These are phyloP conservation scores for Vitellaria paradoxa DNA, from an alignment of 179 eudicot species.

Conservation along the genomic window DNA sequence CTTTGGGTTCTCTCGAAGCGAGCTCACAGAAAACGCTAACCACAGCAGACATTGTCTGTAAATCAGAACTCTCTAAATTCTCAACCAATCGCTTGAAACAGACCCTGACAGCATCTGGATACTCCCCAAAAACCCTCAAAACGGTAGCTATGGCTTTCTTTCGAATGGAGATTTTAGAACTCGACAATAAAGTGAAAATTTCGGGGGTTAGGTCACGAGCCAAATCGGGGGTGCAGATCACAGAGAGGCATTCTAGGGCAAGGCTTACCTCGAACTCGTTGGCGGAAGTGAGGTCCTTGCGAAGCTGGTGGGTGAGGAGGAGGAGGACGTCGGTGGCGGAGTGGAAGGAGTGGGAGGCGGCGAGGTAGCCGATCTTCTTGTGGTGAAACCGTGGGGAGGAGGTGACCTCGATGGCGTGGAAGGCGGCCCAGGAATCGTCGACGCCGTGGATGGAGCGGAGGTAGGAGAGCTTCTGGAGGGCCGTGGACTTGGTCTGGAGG, in stretches of 20 bases:
- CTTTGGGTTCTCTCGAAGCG: constrained; percentile 51
- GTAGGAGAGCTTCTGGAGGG: constrained; percentile 73
- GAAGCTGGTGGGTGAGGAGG: constrained; percentile 72
- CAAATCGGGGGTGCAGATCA: constrained; percentile 56
- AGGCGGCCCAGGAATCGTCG: constrained; percentile 66
- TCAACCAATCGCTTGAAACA: constrained; percentile 89
- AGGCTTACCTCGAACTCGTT: constrained; percentile 65
- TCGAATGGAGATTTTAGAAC: constrained; percentile 48
- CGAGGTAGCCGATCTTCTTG: constrained; percentile 65
- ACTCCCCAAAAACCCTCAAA: constrained; percentile 55
- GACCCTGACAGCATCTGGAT: constrained; percentile 83
- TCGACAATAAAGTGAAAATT: constrained; percentile 46
- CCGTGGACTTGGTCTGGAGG: constrained; percentile 67
- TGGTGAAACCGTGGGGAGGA: constrained; percentile 49
- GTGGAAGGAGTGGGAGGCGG: constrained; percentile 60
- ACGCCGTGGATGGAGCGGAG: constrained; percentile 49
- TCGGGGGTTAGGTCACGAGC: constrained; percentile 74
- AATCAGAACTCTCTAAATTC: constrained; percentile 62
- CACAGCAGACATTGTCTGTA: constrained; percentile 42
- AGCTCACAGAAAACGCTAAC: constrained; percentile 95
- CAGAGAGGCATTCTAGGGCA: constrained; percentile 57
- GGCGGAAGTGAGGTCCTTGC: constrained; percentile 63
- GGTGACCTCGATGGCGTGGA: constrained; percentile 74
- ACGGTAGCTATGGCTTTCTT: constrained; percentile 66
- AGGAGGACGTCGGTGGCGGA: constrained; percentile 60